Evolutionary conservation across 2,329 filamentous ascomycete genomes (phyloP), one percentile per base, ranked within the genome.

Genomic region (Ascochyta lentis): DNA sequence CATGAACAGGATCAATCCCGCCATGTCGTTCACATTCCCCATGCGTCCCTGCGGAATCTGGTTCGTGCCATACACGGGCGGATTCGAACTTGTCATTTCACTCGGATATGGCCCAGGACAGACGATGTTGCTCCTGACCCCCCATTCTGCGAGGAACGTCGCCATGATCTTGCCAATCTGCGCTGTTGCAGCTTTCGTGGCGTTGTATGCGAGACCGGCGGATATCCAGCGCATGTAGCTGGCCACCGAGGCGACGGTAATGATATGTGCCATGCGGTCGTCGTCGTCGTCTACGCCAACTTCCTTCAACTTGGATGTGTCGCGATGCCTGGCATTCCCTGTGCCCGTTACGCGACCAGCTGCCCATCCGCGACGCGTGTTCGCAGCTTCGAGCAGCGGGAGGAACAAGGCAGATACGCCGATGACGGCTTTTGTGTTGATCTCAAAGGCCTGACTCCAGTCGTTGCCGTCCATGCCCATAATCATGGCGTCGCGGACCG

Each of bases 1-100:
- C 49, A 85, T 69, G 56, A 83, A 85, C 34, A 84, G 54, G 2
- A 83, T 74, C 15, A 82, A 72, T 13, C 79, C 81, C 0, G 78
- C 78, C 29, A 84, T 73, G 58, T 85, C 82, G 37, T 81, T 78
- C 9, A 69, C 61, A 4, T 61, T 64, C 0, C 80, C 79, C 63
- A 76, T 69, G 16, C 79, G 53, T 0, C 76, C 78, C 63, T 73
- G 73, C 13, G 77, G 77, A 10, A 79, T 59, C 58, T 74, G 63
- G 34, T 63, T 64, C 19, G 73, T 68, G 0, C 70, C 69, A 49
- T 68, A 81, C 12, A 54, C 61, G 12, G 66, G 68, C 5, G 57
- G 35, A 3, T 61, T 50, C 0, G 67, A 66, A 4, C 60, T 61
- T 1, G 72, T 75, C 79, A 82, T 81, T 16, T 80, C 79, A 29